Evolutionary conservation across 2,329 filamentous ascomycete genomes (phyloP).

Genomic region (Aspergillus viridinutans): DNA sequence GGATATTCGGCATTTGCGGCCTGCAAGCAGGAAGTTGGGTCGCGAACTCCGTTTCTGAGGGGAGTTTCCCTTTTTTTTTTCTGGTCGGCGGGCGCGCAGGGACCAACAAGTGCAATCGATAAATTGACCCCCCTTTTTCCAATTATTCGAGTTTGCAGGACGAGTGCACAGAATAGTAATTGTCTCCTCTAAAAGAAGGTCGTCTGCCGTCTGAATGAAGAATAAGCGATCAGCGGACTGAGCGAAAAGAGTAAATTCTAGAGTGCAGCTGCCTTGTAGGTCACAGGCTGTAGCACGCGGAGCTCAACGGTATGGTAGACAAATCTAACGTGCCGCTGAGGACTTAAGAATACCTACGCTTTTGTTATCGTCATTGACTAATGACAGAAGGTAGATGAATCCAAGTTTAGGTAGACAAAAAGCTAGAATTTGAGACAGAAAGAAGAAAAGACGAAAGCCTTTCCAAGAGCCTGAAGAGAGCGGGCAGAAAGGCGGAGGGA

Average conservation of each 20-base stretch:
- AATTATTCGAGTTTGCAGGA: not conserved
- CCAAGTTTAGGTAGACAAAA: not conserved
- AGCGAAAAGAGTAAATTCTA: constrained; percentile 13
- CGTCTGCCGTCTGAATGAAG: not conserved
- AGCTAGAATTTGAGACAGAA: not conserved
- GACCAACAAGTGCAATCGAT: constrained; percentile 7
- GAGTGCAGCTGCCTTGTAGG: constrained; percentile 33
- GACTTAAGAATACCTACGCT: not conserved
- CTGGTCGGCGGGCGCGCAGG: constrained; percentile 1
- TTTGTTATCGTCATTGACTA: not conserved
- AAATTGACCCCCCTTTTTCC: constrained; percentile 10
- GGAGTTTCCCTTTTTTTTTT: constrained; percentile 3
- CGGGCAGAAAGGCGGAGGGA: not conserved
- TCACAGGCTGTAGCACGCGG: constrained; percentile 19
- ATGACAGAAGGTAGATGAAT: not conserved
- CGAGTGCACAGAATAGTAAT: constrained; percentile 1
- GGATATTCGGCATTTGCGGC: constrained; percentile 3
- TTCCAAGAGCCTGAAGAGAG: not conserved
- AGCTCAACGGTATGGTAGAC: not conserved
- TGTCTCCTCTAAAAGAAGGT: constrained; percentile 5
- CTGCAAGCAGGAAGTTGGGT: constrained; percentile 1
- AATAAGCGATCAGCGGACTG: constrained; percentile 25
- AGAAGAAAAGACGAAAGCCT: not conserved
- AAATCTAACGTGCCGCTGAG: not conserved
- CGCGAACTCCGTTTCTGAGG: not conserved